Base-by-base conservation (phyloP, 1,139 yeast genomes). In the Geotrichum aggregatum region DNA sequence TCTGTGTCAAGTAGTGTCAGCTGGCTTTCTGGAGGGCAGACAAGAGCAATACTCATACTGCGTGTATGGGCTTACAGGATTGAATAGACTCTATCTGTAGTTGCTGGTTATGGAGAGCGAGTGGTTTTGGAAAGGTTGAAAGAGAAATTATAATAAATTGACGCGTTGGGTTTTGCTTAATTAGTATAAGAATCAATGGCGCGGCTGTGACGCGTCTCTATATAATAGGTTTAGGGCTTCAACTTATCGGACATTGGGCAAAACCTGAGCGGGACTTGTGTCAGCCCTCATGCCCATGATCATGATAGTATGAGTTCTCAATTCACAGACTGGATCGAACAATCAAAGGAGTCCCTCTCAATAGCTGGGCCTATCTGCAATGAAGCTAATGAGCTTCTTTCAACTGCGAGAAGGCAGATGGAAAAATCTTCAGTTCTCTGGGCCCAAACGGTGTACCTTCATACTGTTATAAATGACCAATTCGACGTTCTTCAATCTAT, bases 351-450 rank as follows among this genome's bases (percentile, higher is more conserved):
- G 50, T 66, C 71, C 2, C 59, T 70, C 16, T 61, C 69, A 2
- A 61, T 63, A 14, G 73, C 72, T 0, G 73, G 70, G 10, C 71
- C 71, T 5, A 61, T 69, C 28, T 69, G 72, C 49, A 59, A 63
- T n/a, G 68, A 63, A 34, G 71, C 71, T 26, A 70, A 67, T 55
- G 60, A 61, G 6, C 53, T 62, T 16, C 61, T 67, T n/a, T 54
- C 61, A 8, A 62, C 64, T 18, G 60, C 64, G 11, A 54, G 64
- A 38, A 55, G 54, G 26, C 63, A 62, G 22, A 60, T 66, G 10
- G 73, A 69, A 56, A 59, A 60, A 46, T 64, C 71, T 11, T 62
- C 67, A 1, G 61, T 64, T 1, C 58, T 67, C n/a, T 66, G 71
- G 70, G 65, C 71, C 3, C 68, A 67, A 42, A 62, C 65, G 2